Evolutionary conservation across 352 stramenopile genomes (phyloP).

Genomic region (Globisporangium perplexum): DNA sequence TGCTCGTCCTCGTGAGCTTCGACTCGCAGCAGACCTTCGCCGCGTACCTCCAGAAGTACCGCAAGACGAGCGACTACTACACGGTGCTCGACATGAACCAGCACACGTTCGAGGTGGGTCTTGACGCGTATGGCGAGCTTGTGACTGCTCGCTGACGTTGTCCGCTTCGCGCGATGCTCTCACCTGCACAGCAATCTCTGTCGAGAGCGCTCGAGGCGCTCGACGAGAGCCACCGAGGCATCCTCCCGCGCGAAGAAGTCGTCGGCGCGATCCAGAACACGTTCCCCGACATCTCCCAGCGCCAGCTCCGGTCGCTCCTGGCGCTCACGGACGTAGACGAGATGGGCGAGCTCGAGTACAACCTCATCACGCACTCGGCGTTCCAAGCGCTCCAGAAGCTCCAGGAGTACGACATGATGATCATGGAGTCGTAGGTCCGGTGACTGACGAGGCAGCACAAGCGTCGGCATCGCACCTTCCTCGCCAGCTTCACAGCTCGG

Average conservation of each 20-base stretch:
- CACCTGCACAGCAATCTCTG: conserved; percentile 34
- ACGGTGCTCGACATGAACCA: conserved; percentile 72
- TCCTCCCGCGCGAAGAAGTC: conserved; percentile 54
- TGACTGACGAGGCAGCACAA: background rate
- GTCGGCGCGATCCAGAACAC: conserved; percentile 46
- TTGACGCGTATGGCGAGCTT: no score
- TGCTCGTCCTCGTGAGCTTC: conserved; percentile 55
- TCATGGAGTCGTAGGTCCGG: conserved; percentile 41
- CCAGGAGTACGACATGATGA: conserved; percentile 82
- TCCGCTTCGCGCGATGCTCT: background rate
- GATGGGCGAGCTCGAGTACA: conserved; percentile 71
- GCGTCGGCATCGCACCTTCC: no score
- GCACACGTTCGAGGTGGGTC: conserved; percentile 60
- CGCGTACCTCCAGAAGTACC: conserved; percentile 54
- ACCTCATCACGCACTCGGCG: conserved; percentile 52
- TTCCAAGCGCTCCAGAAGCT: conserved; percentile 78
- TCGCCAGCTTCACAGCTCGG: background rate
- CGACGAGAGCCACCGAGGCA: conserved; percentile 51
- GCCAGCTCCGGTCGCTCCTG: conserved; percentile 58
- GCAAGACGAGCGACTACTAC: conserved; percentile 75
- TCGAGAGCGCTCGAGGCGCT: conserved; percentile 52
- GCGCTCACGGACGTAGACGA: conserved; percentile 58
- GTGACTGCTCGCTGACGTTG: background rate
- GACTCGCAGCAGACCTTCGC: conserved; percentile 61
- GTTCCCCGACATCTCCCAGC: conserved; percentile 55